Evolutionary conservation across 2,329 filamentous ascomycete genomes (phyloP).

Genomic region (Pestalotiopsis sp.): DNA sequence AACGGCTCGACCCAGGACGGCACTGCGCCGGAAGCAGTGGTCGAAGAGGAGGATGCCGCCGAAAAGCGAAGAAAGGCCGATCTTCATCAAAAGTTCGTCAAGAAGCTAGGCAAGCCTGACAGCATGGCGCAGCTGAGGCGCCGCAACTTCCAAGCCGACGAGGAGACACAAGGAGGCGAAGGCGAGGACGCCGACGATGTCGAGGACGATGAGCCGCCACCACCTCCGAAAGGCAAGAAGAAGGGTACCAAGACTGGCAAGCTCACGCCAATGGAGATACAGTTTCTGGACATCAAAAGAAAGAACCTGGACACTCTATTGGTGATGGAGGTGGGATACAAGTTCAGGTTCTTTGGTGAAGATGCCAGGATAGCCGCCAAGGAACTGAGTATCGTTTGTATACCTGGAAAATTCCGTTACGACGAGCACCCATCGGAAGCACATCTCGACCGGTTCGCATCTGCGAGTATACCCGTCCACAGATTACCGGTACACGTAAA

Average conservation of each 20-base stretch:
- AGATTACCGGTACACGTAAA: constrained; percentile 92
- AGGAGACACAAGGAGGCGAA: constrained; percentile 50
- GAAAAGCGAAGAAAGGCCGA: constrained; percentile 64
- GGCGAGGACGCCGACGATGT: constrained; percentile 62
- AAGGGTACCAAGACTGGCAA: constrained; percentile 74
- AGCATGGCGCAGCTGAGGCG: constrained; percentile 72
- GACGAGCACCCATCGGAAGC: constrained; percentile 94
- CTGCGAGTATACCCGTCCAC: constrained; percentile 92
- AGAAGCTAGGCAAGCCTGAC: constrained; percentile 85
- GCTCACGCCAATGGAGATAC: constrained; percentile 91
- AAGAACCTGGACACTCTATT: constrained; percentile 88
- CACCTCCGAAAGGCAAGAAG: constrained; percentile 57
- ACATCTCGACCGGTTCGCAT: constrained; percentile 89
- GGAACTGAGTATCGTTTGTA: constrained; percentile 92
- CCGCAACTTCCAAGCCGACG: constrained; percentile 55
- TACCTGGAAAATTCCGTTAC: constrained; percentile 91
- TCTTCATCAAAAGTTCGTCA: constrained; percentile 83
- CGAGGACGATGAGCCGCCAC: constrained; percentile 54
- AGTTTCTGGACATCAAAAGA: constrained; percentile 91
- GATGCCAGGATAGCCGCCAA: constrained; percentile 89
- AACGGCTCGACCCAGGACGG: constrained; percentile 44
- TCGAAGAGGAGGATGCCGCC: constrained; percentile 52
- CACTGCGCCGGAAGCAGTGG: constrained; percentile 38
- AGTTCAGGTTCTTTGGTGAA: constrained; percentile 96
- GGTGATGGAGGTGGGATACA: constrained; percentile 95